phyloP scores from a whole-genome alignment of 345 rosid species.

The Gossypium sturtianum region DNA sequence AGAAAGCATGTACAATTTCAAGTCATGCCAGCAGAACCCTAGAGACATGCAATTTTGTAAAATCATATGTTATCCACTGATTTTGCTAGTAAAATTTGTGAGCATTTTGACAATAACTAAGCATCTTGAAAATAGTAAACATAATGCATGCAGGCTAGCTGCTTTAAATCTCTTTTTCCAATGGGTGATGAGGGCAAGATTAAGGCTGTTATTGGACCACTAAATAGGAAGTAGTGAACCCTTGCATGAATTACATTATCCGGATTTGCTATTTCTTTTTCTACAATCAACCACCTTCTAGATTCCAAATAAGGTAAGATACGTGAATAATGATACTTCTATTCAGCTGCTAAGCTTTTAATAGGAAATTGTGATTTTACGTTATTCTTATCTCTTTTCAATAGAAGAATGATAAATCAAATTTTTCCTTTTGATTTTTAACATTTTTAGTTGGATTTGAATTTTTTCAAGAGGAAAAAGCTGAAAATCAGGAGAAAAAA shows the following conservation, averaged over 20 bases:
- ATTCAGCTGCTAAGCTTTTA: not conserved
- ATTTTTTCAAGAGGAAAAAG: no score
- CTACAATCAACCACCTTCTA: not conserved
- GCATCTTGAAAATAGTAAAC: not conserved
- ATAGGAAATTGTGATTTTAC: not conserved
- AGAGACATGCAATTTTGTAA: not conserved
- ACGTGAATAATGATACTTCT: not conserved
- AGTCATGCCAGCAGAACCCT: not conserved
- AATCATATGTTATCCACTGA: not conserved
- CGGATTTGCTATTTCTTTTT: not conserved
- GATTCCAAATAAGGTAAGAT: constrained; percentile 1
- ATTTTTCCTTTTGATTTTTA: no score
- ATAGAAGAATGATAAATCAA: rapidly evolving
- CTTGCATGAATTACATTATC: not conserved
- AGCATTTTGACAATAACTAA: not conserved
- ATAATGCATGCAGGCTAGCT: not conserved
- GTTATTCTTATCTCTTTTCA: no score
- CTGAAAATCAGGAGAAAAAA: no score
- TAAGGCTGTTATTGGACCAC: not conserved
- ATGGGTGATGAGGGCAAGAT: not conserved
- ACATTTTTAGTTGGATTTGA: no score
- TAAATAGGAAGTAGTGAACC: not conserved
- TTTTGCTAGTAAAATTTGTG: not conserved
- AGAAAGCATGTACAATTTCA: not conserved
- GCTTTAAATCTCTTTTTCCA: no score